Base-by-base conservation (phyloP, 2,329 filamentous ascomycete genomes). In the Fusarium chaquense region DNA sequence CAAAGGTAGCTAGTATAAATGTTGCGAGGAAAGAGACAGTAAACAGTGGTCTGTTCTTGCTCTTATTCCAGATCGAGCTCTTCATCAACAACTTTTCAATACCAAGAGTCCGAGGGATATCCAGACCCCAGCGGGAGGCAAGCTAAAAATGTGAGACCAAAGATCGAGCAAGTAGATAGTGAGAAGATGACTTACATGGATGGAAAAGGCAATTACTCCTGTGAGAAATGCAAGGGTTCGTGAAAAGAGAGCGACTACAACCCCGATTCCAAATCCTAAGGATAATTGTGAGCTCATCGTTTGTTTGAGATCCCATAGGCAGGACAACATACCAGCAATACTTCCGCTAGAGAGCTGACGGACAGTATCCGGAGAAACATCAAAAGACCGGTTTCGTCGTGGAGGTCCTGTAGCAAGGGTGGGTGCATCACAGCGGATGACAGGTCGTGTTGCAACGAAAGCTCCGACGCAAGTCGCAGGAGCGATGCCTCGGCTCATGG, bases 11-110 rank as follows among this genome's bases (percentile, higher is more conserved):
- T 75, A 94, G 79, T 28, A 90, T 87, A 80, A 94, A 94, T 30
- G 91, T 91, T 43, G 88, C 75, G n/a, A 89, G 88, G 77, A 94
- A 94, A 5, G 90, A 89, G 24, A 90, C 76, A 76, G 90, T 91
- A 76, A 92, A 91, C 20, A 86, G 86, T 3, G 87, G 85, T 71
- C 89, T 87, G 64, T 86, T 83, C 72, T 86, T 83, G 55, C 90
- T 79, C 46, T 85, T 81, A 6, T 82, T 83, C 46, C 84, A 77
- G 43, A 87, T 73, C 18, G 80, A 77, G 43, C 82, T 83, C 50
- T 77, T 72, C 24, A 76, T 74, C 24, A 81, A 58, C 20, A 75
- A 74, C 53, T 81, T 78, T 59, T 80, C 78, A 33, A 83, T 70
- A 26, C 78, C 76, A 20, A 83, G 62, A 46, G 80, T 71, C 2